Percentiles rank a stretch among this genome's conserved stretches.
phyloP scores from a whole-genome alignment of 2,329 filamentous ascomycete genomes.

The Botrytis sinoallii region DNA sequence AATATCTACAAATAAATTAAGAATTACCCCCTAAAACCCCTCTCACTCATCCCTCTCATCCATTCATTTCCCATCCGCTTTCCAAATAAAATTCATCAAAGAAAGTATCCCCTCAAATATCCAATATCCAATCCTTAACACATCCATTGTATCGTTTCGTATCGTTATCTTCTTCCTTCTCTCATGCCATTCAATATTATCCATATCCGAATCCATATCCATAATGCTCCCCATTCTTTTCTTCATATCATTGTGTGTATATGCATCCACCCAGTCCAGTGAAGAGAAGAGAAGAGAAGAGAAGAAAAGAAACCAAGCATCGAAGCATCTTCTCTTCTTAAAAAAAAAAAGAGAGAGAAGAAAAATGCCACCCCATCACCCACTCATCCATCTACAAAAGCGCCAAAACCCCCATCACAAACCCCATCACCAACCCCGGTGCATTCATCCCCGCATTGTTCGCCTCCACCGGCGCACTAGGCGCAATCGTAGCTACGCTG shows the following conservation, averaged over 20 bases:
- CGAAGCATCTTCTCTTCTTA: background rate
- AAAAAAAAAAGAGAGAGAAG: too few relatives aligned
- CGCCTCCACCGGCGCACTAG: slow-evolving; percentile 28
- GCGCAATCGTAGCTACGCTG: background rate
- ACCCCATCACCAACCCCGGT: slow-evolving; percentile 27
- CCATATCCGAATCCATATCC: background rate
- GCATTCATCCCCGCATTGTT: slow-evolving; percentile 29
- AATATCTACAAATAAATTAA: slow-evolving; percentile 7
- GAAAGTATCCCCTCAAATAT: background rate
- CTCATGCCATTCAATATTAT: background rate
- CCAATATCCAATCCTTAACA: background rate
- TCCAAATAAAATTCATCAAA: background rate
- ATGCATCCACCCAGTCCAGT: background rate
- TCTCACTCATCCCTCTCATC: background rate
- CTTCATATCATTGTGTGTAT: background rate
- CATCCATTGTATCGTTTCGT: slow-evolving; percentile 2
- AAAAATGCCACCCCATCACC: too few relatives aligned
- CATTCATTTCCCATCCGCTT: background rate
- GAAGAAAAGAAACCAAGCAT: background rate
- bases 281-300: background rate
- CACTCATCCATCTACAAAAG: slow-evolving; percentile 6
- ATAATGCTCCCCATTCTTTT: background rate
- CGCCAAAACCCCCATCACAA: slow-evolving; percentile 34
- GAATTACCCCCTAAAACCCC: background rate
- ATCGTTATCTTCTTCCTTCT: background rate